Percentiles rank a stretch among this genome's conserved stretches.
Evolutionary conservation across 371 early-diverging fungal genomes (phyloP).

Genomic region (Conidiobolus coronatus): DNA sequence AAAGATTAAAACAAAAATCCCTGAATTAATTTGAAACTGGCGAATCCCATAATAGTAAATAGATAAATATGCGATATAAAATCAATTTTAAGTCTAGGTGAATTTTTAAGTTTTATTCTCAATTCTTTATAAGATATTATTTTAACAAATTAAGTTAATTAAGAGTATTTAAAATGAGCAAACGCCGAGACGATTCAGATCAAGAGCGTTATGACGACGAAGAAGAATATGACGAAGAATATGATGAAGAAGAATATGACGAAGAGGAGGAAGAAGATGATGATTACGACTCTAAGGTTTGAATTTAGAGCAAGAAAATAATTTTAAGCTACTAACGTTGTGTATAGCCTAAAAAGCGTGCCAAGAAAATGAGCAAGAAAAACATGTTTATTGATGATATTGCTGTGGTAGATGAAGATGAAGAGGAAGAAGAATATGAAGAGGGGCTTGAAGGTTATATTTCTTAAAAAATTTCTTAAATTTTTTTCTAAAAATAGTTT

Average conservation of each 20-base stretch:
- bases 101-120: too few relatives aligned
- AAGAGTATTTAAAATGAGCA: constrained; percentile 16
- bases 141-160: too few relatives aligned
- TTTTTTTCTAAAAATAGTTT: not conserved
- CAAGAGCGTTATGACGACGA: constrained; percentile 55
- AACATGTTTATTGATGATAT: constrained; percentile 2
- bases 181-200: constrained; percentile 29
- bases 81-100: too few relatives aligned
- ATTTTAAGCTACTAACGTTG: not conserved
- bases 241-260: constrained; percentile 39
- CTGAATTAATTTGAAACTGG: too few relatives aligned
- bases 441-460: constrained; percentile 1
- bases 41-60: too few relatives aligned
- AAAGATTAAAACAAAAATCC: too few relatives aligned
- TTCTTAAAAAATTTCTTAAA: not conserved
- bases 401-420: constrained; percentile 1
- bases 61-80: too few relatives aligned
- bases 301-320: not conserved
- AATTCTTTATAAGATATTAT: too few relatives aligned
- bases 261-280: constrained; percentile 2
- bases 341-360: not conserved
- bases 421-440: not conserved
- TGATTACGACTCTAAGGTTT: not conserved
- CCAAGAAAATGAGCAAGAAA: not conserved
- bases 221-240: constrained; percentile 46